Evolutionary conservation across 495 filamentous ascomycete species (phyloP), one percentile per base, ranked within the genome.

Genomic region (Daldinia childiae): DNA sequence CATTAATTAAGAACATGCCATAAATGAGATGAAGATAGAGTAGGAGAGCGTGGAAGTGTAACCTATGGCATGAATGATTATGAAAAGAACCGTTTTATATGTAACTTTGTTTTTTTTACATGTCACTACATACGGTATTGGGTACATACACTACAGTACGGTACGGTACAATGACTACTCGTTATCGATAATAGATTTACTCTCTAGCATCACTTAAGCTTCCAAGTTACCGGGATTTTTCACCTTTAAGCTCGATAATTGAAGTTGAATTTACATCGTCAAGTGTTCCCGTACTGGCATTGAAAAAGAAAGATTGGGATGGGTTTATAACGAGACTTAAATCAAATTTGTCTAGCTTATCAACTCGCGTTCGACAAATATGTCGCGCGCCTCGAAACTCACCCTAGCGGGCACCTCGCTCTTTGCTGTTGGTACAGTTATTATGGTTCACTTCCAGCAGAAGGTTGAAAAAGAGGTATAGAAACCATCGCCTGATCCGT

Each of bases 311-410:
- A 3, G 17, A 45, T 7, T 45, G 1, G n/a, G 41, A 45, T 45
- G 17, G 41, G 2, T 48, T 21, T 11, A 48, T 24, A 48, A 4
- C 7, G 9, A 19, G 17, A 48, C 17, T 48, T 9, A 21, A 48
- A 48, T 24, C 5, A 17, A 6, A 41, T 6, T 6, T 45, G 17
- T 45, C 6, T n/a, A 17, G 5, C 17, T 17, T 45, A 21, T 11
- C 8, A 48, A 7, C 9, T 48, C 17, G 41, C 21, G n/a, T 17
- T 52, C 48, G 21, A 14, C 48, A 27, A 70, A 64, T 34, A 99
- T 99, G 96, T 98, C 95, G 63, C 89, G 87, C 66, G 91, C 93
- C 55, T 90, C 95, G 1, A 97, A 97, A 76, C 76, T 93, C 69
- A 98, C 95, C 9, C 86, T 99, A 15, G 85, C 89, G 29, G 86